Evolutionary conservation across 192 early-diverging fungal species (phyloP).

Genomic region (Kickxella alabastrina): DNA sequence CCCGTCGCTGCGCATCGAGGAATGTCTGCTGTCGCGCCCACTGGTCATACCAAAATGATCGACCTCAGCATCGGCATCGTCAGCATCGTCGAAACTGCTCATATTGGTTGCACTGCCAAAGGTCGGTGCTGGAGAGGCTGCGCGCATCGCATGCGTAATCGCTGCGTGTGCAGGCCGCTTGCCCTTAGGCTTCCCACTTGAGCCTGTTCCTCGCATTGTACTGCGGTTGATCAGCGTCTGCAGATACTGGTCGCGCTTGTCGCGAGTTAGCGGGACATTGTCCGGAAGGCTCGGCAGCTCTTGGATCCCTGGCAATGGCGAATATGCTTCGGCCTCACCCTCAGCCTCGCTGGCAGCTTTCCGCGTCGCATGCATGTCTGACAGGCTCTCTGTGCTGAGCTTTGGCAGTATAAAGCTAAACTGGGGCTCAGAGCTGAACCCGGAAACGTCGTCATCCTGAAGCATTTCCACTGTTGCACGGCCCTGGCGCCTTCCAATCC

Average conservation of each 20-base stretch:
- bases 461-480: conserved; percentile 34
- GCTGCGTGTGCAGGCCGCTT: conserved; percentile 24
- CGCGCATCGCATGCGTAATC: conserved; percentile 26
- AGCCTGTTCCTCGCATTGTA: conserved; percentile 20
- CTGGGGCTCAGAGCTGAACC: not conserved
- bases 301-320: not conserved
- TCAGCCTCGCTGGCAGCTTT: conserved; percentile 13
- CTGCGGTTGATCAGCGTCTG: conserved; percentile 50
- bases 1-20: conserved; percentile 41
- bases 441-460: conserved; percentile 17
- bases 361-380: not conserved
- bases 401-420: conserved; percentile 15
- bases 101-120: not conserved
- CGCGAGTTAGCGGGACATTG: conserved; percentile 40
- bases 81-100: conserved; percentile 7
- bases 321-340: no score
- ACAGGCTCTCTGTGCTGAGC: conserved; percentile 6
- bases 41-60: conserved; percentile 2
- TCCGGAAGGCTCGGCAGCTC: conserved; percentile 10
- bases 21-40: conserved; percentile 16
- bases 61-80: conserved; percentile 20
- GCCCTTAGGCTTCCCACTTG: conserved; percentile 13
- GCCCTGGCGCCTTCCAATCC: conserved; percentile 45
- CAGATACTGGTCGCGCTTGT: conserved; percentile 51
- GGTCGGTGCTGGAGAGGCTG: conserved; percentile 24